A percentile compares a stretch with the other conserved stretches of the same genome.
phyloP scores from a whole-genome alignment of 2,329 filamentous ascomycete species.

The Claviceps humidiphila region DNA sequence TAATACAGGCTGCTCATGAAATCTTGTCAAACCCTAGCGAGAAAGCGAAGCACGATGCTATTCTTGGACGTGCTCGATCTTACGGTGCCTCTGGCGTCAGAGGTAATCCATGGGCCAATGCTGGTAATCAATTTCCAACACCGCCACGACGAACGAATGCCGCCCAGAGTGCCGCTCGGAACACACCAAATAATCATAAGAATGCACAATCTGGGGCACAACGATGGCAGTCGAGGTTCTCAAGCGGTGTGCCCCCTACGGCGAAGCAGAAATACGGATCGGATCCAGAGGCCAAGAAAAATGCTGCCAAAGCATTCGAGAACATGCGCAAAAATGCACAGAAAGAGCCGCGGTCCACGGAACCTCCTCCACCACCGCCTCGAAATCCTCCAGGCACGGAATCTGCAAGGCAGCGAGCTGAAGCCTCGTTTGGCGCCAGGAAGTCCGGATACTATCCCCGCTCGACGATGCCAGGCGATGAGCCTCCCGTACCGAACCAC shows the following conservation, averaged over 20 bases:
- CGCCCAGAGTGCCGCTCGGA: constrained; percentile 3
- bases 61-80: constrained; percentile 26
- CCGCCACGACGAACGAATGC: constrained; percentile 31
- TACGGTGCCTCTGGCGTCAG: constrained; percentile 39
- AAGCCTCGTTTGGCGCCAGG: constrained; percentile 40
- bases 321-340: constrained; percentile 26
- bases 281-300: constrained; percentile 26
- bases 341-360: constrained; percentile 14
- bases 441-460: constrained; percentile 36
- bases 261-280: constrained; percentile 24
- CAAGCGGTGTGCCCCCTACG: constrained; percentile 27
- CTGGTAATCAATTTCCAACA: constrained; percentile 33
- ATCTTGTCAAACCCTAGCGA: constrained; percentile 42
- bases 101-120: constrained; percentile 44
- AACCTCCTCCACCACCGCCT: constrained; percentile 18
- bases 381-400: constrained; percentile 35
- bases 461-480: constrained; percentile 35
- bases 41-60: constrained; percentile 40
- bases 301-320: constrained; percentile 28
- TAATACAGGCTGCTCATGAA: constrained; percentile 77
- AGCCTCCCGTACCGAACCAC: constrained; percentile 34
- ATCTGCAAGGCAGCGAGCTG: constrained; percentile 37
- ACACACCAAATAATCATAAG: constrained; percentile 3
- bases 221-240: constrained; percentile 30
- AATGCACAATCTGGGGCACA: constrained; percentile 26